phyloP scores from a whole-genome alignment of 768 basidiomycete genomes.

The Lactifluus piperatus region DNA sequence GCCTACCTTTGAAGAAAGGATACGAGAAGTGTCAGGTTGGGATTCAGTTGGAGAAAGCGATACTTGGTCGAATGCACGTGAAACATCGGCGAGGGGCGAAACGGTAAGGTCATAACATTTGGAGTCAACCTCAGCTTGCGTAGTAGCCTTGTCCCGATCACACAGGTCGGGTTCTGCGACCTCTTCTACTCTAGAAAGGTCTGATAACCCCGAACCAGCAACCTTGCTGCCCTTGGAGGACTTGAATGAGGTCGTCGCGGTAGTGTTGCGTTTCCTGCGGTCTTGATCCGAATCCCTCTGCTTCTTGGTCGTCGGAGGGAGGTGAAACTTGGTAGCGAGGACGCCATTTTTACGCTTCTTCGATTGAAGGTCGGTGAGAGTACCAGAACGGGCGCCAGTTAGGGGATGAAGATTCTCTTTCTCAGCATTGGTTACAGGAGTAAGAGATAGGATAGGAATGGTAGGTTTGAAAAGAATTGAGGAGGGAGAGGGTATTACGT shows the following conservation, averaged over 20 bases:
- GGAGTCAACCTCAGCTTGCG: conserved; percentile 56
- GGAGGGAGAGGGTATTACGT: conserved; percentile 22
- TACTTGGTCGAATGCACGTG: conserved; percentile 48
- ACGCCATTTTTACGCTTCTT: conserved; percentile 61
- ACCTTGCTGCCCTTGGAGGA: conserved; percentile 3
- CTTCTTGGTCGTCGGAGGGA: conserved; percentile 34
- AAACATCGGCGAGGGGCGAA: conserved; percentile 68
- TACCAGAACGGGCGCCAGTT: conserved; percentile 53
- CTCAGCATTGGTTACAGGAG: conserved; percentile 31
- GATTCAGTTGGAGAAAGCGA: conserved; percentile 18
- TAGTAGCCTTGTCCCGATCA: conserved; percentile 33
- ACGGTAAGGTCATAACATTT: conserved; percentile 76
- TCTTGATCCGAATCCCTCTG: conserved; percentile 37
- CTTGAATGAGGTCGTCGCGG: conserved; percentile 23
- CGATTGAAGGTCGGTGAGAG: conserved; percentile 28
- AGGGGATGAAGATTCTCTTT: conserved; percentile 76
- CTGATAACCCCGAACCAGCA: conserved; percentile 15
- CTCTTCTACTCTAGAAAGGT: conserved; percentile 33
- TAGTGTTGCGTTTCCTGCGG: conserved; percentile 53
- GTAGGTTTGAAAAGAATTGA: conserved; percentile 26
- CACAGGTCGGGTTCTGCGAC: conserved; percentile 45
- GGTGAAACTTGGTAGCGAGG: conserved; percentile 44
- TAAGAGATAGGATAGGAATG: conserved; percentile 21
- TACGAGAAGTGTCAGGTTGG: not conserved
- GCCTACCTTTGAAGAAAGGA: conserved; percentile 13